Evolutionary conservation across 2,329 filamentous ascomycete species (phyloP), one percentile per base, ranked within the genome.

Genomic region (Zymoseptoria pseudotritici): DNA sequence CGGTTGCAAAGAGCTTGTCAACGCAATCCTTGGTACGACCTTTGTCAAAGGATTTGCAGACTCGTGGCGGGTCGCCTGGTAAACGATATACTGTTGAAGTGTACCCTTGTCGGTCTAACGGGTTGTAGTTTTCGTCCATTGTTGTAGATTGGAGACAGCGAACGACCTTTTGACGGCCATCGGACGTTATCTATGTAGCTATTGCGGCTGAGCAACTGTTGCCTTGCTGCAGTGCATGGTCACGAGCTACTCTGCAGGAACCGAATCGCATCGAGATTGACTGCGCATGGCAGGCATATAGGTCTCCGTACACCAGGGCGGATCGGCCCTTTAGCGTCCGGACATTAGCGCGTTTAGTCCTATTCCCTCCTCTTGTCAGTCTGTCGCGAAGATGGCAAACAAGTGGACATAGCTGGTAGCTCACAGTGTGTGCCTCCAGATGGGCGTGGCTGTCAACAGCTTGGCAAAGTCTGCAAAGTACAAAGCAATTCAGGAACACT

Each of bases 31-130:
- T 51, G 3, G 11, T 20, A n/a, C 50, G 24, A 50, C 49, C 53
- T 20, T 9, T 46, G 17, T 55, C 54, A 52, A 55, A 55, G 4
- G 53, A 36, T 46, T 55, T 55, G 36, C 57, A 58, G 19, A 52
- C 42, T 52, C 55, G 53, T 26, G 17, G 17, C 2, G 21, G 36
- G 36, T 42, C 13, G 17, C 11, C 52, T 17, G 36, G 36, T 20
- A 55, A 17, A 20, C 29, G n/a, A 52, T 55, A 58, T 36, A 58
- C 53, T 31, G 24, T 55, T 2, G 20, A 55, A 17, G 52, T 55
- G 24, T 55, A 58, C 19, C 36, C 52, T 17, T 17, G n/a, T 17
- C 36, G n/a, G 24, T 55, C 31, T 22, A 50, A 13, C 13, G 24
- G 36, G 20, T 46, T 36, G 50, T 46, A 50, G 2, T 52, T 13